Conservation (phyloP, 257 asterid species). For the Solanum clarkiae region DNA sequence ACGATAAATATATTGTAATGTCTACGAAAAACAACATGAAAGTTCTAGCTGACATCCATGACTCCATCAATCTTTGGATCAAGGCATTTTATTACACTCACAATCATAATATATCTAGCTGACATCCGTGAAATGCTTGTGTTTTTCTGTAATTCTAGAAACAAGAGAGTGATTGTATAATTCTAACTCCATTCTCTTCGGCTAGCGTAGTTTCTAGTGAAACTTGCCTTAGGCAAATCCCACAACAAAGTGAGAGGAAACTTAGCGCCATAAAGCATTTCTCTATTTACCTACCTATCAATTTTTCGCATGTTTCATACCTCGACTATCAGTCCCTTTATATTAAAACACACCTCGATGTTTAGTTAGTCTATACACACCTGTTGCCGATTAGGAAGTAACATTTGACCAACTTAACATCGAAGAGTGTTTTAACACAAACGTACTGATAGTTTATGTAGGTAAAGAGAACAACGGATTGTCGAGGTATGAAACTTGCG, state of each 20-base stretch:
- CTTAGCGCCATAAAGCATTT: no score
- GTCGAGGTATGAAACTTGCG: background rate
- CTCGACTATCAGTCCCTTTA: background rate
- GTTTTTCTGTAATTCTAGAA: background rate
- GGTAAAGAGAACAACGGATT: background rate
- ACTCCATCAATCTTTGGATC: background rate
- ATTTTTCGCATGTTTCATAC: background rate
- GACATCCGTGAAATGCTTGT: background rate
- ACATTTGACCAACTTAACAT: background rate
- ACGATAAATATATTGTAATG: background rate
- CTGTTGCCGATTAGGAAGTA: background rate
- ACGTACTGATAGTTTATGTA: background rate
- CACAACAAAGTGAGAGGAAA: background rate
- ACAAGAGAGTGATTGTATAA: background rate
- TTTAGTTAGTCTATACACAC: background rate
- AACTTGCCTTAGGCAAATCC: background rate
- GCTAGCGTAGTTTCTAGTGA: background rate
- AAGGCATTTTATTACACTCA: background rate
- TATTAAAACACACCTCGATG: background rate
- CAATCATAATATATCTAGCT: background rate
- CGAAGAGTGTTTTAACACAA: background rate
- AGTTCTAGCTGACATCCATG: background rate
- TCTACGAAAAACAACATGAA: background rate
- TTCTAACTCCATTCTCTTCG: background rate
- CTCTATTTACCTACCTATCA: background rate